These are phyloP conservation scores for Zizania palustris DNA, from an alignment of 202 grass and related monocot species.

Conservation along the genomic window DNA sequence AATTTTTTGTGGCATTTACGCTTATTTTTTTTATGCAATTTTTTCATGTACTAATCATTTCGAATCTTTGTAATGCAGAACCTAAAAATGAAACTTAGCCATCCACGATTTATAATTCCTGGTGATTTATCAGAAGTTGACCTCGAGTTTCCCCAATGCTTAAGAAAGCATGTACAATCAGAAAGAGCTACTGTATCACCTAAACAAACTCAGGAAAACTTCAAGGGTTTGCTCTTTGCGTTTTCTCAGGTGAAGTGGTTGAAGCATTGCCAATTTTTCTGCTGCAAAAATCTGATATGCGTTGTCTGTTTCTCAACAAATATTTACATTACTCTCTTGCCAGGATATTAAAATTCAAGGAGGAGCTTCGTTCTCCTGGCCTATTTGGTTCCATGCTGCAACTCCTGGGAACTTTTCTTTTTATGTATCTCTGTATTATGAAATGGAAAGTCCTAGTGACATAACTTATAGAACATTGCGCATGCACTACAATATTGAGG, in stretches of 20 bases:
- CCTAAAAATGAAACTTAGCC: slow-evolving; percentile 91
- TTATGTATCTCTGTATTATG: slow-evolving; percentile 91
- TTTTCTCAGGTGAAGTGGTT: slow-evolving; percentile 79
- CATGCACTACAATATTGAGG: slow-evolving; percentile 80
- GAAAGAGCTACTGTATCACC: slow-evolving; percentile 41
- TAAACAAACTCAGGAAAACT: slow-evolving; percentile 47
- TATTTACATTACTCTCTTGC: slow-evolving; percentile 44
- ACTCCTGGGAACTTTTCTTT: slow-evolving; percentile 71
- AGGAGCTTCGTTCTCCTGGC: slow-evolving; percentile 69
- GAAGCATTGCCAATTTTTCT: slow-evolving; percentile 17
- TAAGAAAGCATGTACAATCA: slow-evolving; percentile 56
- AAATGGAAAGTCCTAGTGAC: slow-evolving; percentile 80
- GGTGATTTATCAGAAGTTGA: slow-evolving; percentile 50
- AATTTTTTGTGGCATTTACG: not conserved
- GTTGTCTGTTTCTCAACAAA: slow-evolving; percentile 12
- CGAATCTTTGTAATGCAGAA: slow-evolving; percentile 64
- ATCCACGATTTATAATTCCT: slow-evolving; percentile 83
- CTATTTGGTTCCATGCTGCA: slow-evolving; percentile 98
- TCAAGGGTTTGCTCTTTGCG: slow-evolving; percentile 64
- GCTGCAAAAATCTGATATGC: slow-evolving; percentile 6
- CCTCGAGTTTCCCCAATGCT: slow-evolving; percentile 66
- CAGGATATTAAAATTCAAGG: slow-evolving; percentile 82
- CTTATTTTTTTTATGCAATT: slow-evolving; percentile 15
- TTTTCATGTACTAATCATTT: slow-evolving; percentile 31
- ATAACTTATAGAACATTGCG: slow-evolving; percentile 92